phyloP scores from a whole-genome alignment of 139 green algal genomes.

The Monoraphidium neglectum region DNA sequence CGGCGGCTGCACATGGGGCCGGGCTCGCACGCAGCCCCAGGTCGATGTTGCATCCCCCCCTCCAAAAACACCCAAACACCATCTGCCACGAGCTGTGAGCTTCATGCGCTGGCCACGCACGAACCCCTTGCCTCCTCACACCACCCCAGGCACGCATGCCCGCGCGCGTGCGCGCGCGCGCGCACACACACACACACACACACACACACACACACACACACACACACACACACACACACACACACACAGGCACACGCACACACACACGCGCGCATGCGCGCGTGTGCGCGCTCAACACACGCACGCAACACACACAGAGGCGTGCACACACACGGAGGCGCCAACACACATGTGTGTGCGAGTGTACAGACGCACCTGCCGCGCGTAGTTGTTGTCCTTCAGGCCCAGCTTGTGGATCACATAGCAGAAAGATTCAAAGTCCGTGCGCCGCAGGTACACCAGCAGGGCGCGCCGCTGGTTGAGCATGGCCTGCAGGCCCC shows the following conservation, averaged over 20 bases:
- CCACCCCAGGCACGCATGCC: too few relatives aligned
- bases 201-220: slow-evolving; percentile 9
- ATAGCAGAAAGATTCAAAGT: slow-evolving; percentile 49
- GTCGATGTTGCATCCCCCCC: too few relatives aligned
- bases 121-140: too few relatives aligned
- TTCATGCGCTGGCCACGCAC: too few relatives aligned
- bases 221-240: slow-evolving; percentile 13
- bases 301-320: slow-evolving; percentile 4
- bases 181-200: not conserved
- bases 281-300: too few relatives aligned
- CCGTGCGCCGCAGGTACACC: slow-evolving; percentile 35
- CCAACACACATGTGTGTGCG: not conserved
- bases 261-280: too few relatives aligned
- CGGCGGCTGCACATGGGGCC: too few relatives aligned
- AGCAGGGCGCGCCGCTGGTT: slow-evolving; percentile 54
- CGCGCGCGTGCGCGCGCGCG: too few relatives aligned
- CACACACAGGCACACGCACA: not conserved
- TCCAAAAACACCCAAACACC: too few relatives aligned
- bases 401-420: slow-evolving; percentile 51
- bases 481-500: slow-evolving; percentile 43
- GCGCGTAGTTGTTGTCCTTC: slow-evolving; percentile 37
- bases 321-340: not conserved
- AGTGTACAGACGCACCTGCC: slow-evolving; percentile 11
- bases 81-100: too few relatives aligned
- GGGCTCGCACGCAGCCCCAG: too few relatives aligned